Evolutionary conservation across 257 asterid species (phyloP), one percentile per base, ranked within the genome.

Genomic region (Knoxia roxburghii): DNA sequence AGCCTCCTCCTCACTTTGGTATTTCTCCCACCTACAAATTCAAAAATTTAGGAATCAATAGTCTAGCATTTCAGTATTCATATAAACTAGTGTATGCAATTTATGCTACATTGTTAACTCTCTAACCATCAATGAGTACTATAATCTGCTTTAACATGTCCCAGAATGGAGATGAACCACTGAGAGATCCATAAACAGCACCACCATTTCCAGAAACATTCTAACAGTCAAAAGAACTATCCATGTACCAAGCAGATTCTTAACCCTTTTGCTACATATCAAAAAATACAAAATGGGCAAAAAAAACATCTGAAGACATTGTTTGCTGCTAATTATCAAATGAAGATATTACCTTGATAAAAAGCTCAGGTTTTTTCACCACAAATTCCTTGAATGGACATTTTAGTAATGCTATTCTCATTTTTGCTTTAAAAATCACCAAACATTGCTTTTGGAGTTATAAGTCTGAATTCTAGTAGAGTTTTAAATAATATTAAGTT

Each of bases 1-100:
- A 73, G 97, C 97, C 81, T 90, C 96, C 86, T 86, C 96, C 85
- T 88, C 99, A 35, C 69, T 84, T 67, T 86, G 97, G 80, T 85
- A 84, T 61, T 72, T 93, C 83, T 88, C 95, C 99, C 99, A 93
- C 81, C 99, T 93, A 78, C 63, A 74, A 67, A 65, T 11, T 73
- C 72, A 21, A 79, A 56, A 73, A 75, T 71, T 59, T 33, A 57
- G 33, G 46, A 48, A 26, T 58, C 65, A 27, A 32, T 10, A 12
- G 75, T 21, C 41, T 27, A 61, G 8, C 5, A n/a, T 48, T 61
- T 24, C 57, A 41, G 15, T 29, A 51, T 53, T 23, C 10, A 27
- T 23, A 21, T 4, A 70, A 6, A 40, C 23, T 40, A 50, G 20
- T 0, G 9, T 18, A 55, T 6, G 21, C 43, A 54, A 57, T 29